A percentile compares a stretch with the other conserved stretches of the same genome.
phyloP scores from a whole-genome alignment of 1,139 yeast species.

The Diutina pseudorugosa region DNA sequence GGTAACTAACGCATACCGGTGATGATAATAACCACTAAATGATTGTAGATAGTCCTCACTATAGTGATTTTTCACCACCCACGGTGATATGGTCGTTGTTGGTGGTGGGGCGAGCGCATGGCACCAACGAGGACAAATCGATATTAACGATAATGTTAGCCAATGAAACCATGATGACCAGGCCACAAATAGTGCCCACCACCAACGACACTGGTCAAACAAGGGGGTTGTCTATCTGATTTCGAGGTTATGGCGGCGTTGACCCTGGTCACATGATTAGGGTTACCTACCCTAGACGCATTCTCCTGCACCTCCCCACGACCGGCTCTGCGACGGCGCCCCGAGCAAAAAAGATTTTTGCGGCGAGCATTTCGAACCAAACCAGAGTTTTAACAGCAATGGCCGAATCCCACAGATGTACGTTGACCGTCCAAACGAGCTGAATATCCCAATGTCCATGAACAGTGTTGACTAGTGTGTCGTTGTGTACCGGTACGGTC shows the following conservation, averaged over 20 bases:
- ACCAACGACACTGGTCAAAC: neutral
- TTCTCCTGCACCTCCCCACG: constrained; percentile 1
- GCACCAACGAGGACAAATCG: too few relatives aligned
- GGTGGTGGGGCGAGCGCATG: too few relatives aligned
- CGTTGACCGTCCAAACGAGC: constrained; percentile 19
- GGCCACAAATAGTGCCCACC: too few relatives aligned
- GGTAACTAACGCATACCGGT: too few relatives aligned
- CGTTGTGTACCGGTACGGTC: neutral
- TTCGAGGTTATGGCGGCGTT: neutral
- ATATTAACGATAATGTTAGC: too few relatives aligned
- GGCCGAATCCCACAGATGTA: constrained; percentile 98
- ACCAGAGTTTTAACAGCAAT: constrained; percentile 26
- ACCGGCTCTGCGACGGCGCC: neutral
- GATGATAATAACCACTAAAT: too few relatives aligned
- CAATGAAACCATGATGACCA: too few relatives aligned
- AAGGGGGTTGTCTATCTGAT: neutral
- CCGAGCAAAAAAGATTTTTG: neutral
- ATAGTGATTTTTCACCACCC: too few relatives aligned
- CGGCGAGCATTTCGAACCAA: constrained; percentile 7
- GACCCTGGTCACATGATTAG: neutral
- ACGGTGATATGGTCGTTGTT: too few relatives aligned
- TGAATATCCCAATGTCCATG: neutral
- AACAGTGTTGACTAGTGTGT: neutral
- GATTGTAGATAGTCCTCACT: too few relatives aligned
- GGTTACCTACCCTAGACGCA: neutral